phyloP scores from a whole-genome alignment of 768 basidiomycete genomes.

The Kondoa malvinella region DNA sequence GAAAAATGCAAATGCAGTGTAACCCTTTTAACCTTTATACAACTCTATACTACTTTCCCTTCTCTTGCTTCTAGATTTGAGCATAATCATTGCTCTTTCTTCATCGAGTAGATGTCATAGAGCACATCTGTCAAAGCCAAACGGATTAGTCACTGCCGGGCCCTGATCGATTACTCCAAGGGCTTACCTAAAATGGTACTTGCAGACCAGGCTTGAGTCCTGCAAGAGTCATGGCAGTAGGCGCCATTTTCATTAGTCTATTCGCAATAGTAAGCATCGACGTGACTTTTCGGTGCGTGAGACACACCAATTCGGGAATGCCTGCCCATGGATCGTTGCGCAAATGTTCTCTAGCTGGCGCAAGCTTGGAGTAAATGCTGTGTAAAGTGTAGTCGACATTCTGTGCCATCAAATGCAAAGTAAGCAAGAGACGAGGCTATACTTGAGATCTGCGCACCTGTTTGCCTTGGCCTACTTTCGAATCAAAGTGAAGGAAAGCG shows the following conservation, averaged over 20 bases:
- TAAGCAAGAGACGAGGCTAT: not conserved
- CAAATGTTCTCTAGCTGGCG: constrained; percentile 56
- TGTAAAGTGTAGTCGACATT: constrained; percentile 57
- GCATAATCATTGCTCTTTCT: not conserved
- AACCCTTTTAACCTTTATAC: too few relatives aligned
- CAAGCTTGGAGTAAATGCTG: constrained; percentile 55
- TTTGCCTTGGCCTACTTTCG: constrained; percentile 47
- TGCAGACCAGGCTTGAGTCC: constrained; percentile 91
- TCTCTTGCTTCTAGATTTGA: too few relatives aligned
- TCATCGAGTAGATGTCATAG: not conserved
- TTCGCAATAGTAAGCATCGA: not conserved
- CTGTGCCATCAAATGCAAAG: constrained; percentile 32
- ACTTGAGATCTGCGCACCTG: too few relatives aligned
- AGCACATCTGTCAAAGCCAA: not conserved
- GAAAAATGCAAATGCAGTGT: too few relatives aligned
- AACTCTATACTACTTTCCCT: too few relatives aligned
- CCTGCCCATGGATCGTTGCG: constrained; percentile 76
- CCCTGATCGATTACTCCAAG: too few relatives aligned
- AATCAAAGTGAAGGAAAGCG: constrained; percentile 80
- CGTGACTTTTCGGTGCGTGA: not conserved
- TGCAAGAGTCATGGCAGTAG: constrained; percentile 72
- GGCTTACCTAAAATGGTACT: constrained; percentile 54
- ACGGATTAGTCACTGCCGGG: too few relatives aligned
- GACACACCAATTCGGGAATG: constrained; percentile 50
- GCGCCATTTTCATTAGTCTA: constrained; percentile 62